phyloP scores from a whole-genome alignment of 352 stramenopile genomes.

The Blastocystis sp. region DNA sequence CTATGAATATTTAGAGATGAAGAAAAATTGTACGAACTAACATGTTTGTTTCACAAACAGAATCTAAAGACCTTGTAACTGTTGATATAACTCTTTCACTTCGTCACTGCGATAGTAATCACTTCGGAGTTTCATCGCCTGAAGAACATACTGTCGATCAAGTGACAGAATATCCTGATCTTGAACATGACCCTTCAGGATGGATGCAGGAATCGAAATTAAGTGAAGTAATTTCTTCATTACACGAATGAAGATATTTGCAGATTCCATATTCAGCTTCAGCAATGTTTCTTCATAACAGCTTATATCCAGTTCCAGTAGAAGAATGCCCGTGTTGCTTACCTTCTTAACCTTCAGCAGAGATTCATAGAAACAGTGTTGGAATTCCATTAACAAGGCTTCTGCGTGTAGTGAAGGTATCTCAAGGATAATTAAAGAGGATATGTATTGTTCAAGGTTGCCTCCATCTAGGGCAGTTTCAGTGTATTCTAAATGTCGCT shows the following conservation, averaged over 20 bases:
- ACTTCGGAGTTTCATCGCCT: conserved; percentile 43
- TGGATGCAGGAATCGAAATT: conserved; percentile 18
- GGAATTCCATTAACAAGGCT: conserved; percentile 40
- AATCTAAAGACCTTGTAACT: background rate
- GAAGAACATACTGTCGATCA: background rate
- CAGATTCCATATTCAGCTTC: conserved; percentile 59
- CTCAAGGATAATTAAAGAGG: background rate
- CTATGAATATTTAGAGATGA: conserved; percentile 69
- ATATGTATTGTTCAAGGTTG: conserved; percentile 65
- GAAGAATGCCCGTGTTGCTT: conserved; percentile 58
- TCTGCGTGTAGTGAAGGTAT: background rate
- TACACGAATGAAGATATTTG: conserved; percentile 12
- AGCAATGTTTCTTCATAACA: conserved; percentile 63
- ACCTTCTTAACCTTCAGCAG: conserved; percentile 67
- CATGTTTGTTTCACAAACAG: conserved; percentile 26
- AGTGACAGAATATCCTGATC: conserved; percentile 26
- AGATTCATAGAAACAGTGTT: conserved; percentile 58
- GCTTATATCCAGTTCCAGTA: conserved; percentile 56
- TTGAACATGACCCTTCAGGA: conserved; percentile 59
- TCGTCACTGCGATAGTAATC: conserved; percentile 55
- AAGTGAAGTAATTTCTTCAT: conserved; percentile 66
- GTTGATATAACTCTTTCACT: conserved; percentile 21
- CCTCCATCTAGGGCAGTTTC: conserved; percentile 27
- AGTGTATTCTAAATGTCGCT: conserved; percentile 4
- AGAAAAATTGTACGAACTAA: conserved; percentile 67